phyloP scores from a whole-genome alignment of 2,329 filamentous ascomycete species.

The Talaromyces atroroseus region DNA sequence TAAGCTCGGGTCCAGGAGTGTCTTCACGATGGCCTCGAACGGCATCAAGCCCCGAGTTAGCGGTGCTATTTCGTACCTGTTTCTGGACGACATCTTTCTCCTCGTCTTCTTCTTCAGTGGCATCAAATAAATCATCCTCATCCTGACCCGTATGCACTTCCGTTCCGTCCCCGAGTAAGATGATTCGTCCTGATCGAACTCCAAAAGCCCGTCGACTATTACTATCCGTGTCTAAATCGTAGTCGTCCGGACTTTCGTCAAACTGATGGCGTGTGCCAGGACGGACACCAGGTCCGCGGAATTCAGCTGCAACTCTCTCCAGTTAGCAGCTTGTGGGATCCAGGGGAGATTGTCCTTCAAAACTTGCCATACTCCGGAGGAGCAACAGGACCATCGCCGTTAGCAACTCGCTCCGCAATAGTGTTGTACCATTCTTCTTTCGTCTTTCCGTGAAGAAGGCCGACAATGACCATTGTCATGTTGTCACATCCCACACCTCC shows the following conservation, averaged over 20 bases:
- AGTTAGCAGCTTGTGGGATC: conserved; percentile 31
- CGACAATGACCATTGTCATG: conserved; percentile 96
- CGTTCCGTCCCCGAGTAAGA: conserved; percentile 90
- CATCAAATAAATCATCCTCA: conserved; percentile 91
- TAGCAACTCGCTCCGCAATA: conserved; percentile 87
- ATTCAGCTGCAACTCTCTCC: conserved; percentile 61
- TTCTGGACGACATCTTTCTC: conserved; percentile 79
- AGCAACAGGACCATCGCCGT: conserved; percentile 95
- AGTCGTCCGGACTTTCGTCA: conserved; percentile 64
- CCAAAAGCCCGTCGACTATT: conserved; percentile 60
- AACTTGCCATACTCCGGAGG: conserved; percentile 98
- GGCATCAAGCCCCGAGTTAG: conserved; percentile 24
- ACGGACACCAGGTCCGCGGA: conserved; percentile 75
- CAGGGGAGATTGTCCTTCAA: conserved; percentile 38
- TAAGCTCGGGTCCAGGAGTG: conserved; percentile 46
- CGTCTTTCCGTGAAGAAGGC: conserved; percentile 80
- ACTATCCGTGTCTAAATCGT: conserved; percentile 46
- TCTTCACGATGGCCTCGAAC: conserved; percentile 44
- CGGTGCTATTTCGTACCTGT: conserved; percentile 64
- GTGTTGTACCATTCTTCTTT: conserved; percentile 99
- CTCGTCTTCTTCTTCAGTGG: conserved; percentile 76
- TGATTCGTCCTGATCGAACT: conserved; percentile 74
- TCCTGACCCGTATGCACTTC: conserved; percentile 84
- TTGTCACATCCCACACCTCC: conserved; percentile 98
- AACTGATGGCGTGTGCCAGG: conserved; percentile 60